Evolutionary conservation across 73 alveolate species (phyloP), one percentile per base, ranked within the genome.

Genomic region (Stentor roeselii): DNA sequence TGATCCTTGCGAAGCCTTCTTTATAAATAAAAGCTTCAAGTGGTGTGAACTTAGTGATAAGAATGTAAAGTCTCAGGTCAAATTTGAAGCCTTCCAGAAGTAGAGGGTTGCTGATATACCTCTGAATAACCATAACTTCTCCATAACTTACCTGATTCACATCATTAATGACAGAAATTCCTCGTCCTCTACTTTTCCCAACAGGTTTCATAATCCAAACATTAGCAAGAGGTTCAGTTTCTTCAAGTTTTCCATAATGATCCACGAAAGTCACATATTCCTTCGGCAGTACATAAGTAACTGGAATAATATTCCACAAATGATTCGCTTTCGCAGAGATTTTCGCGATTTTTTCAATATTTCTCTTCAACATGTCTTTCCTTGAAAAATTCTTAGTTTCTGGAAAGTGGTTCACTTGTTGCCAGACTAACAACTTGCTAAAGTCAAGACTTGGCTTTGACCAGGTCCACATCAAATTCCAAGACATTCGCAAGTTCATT

Each of bases 391-490:
- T 90, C 86, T 96, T 94, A 39, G 94, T 93, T 67, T 95, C 92
- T 42, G 97, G 93, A 84, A 96, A 96, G 83, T 96, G 99, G 88
- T 96, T 96, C 50, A 96, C 98, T 82, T 95, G 94, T 75, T 97
- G 95, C 90, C 96, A 97, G 3, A 95, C 93, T 60, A 97, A 75
- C n/a, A 97, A 91, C 78, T 96, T 96, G 21, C 95, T 80, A 60
- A 95, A 88, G 67, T 97, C 99, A 30, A 97, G 89, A 39, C 94
- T 85, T 3, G 99, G 99, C 39, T 96, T 94, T 11, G 98, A 92
- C 98, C 98, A 97, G 3, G 99, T 94, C 99, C 99, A 97, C 87
- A 96, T 88, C 42, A 97, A 85, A 87, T 97, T 97, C 99, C 99
- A 97, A n/a, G 98, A 90, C 75, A 95, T 90, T 27, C 98, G 88